These are phyloP conservation scores for Claviceps sp. DNA, from an alignment of 2,329 filamentous ascomycete species.

Conservation along the genomic window DNA sequence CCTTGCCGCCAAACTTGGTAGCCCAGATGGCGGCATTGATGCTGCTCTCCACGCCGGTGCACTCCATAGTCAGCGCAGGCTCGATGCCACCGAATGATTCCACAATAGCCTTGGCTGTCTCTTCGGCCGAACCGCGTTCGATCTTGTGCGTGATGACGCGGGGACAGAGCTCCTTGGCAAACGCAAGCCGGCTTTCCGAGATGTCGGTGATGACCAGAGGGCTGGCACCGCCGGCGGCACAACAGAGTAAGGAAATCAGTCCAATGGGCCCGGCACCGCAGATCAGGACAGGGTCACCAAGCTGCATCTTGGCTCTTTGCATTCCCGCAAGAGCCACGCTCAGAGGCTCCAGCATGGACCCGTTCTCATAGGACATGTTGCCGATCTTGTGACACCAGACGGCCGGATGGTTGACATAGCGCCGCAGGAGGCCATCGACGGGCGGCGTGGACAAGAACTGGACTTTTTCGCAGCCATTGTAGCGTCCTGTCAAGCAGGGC, in stretches of 20 bases:
- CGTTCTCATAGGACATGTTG: constrained; percentile 82
- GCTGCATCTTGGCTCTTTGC: constrained; percentile 63
- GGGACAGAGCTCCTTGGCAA: constrained; percentile 74
- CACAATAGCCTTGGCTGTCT: constrained; percentile 56
- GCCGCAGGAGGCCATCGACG: constrained; percentile 69
- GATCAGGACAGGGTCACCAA: constrained; percentile 79
- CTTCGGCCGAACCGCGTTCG: constrained; percentile 51
- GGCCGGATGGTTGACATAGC: constrained; percentile 91
- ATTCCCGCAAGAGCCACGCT: constrained; percentile 80
- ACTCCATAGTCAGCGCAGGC: constrained; percentile 74
- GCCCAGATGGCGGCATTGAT: constrained; percentile 79
- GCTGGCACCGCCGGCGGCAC: constrained; percentile 72
- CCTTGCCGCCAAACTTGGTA: constrained; percentile 88
- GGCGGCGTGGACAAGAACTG: constrained; percentile 85
- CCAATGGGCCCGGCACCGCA: constrained; percentile 93
- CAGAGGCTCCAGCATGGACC: constrained; percentile 79
- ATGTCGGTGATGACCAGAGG: constrained; percentile 93
- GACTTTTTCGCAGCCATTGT: constrained; percentile 86
- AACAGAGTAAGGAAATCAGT: constrained; percentile 74
- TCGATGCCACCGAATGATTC: constrained; percentile 62
- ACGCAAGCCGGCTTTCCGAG: constrained; percentile 69
- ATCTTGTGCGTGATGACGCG: constrained; percentile 71
- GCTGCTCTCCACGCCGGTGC: constrained; percentile 86
- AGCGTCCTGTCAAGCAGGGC: constrained; percentile 80
- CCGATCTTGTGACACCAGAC: constrained; percentile 95